A percentile compares a stretch with the other conserved stretches of the same genome.
phyloP scores from a whole-genome alignment of 2,329 filamentous ascomycete species.

The Microcera coccophila region DNA sequence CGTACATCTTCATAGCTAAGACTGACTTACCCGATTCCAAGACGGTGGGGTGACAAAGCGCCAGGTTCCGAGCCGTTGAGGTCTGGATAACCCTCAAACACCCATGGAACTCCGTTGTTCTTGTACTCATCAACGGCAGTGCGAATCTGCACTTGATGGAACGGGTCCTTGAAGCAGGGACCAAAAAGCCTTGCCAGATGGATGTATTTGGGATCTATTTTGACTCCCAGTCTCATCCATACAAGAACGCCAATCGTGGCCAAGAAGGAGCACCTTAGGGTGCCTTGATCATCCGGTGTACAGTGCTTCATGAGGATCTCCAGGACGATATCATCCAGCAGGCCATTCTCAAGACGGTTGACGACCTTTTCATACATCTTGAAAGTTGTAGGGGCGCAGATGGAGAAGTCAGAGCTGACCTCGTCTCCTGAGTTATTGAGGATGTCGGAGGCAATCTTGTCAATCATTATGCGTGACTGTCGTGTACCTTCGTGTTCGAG shows the following conservation, averaged over 20 bases:
- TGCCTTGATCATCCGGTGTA: too few relatives aligned
- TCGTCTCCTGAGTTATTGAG: neutral
- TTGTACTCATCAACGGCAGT: slow-evolving; percentile 5
- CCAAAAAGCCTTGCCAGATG: neutral
- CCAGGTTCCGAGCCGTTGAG: neutral
- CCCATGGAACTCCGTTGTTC: slow-evolving; percentile 2
- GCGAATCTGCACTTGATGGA: slow-evolving; percentile 4
- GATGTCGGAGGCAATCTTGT: neutral
- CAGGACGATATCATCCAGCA: neutral
- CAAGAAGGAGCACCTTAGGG: neutral
- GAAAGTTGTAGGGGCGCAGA: neutral
- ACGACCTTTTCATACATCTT: neutral
- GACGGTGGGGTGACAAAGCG: neutral
- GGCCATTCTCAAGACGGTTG: neutral
- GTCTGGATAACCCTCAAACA: slow-evolving; percentile 1
- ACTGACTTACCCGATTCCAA: neutral
- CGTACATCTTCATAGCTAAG: neutral
- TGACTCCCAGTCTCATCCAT: neutral
- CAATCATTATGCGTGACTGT: neutral
- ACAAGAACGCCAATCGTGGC: neutral
- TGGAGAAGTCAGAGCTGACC: neutral
- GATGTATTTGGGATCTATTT: neutral
- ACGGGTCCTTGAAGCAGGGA: neutral
- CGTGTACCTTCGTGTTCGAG: too few relatives aligned
- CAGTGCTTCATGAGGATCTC: too few relatives aligned